A percentile compares a stretch with the other conserved stretches of the same genome.
These are phyloP conservation scores for Penicillium silybi DNA, from an alignment of 495 filamentous ascomycete species.

Conservation along the genomic window DNA sequence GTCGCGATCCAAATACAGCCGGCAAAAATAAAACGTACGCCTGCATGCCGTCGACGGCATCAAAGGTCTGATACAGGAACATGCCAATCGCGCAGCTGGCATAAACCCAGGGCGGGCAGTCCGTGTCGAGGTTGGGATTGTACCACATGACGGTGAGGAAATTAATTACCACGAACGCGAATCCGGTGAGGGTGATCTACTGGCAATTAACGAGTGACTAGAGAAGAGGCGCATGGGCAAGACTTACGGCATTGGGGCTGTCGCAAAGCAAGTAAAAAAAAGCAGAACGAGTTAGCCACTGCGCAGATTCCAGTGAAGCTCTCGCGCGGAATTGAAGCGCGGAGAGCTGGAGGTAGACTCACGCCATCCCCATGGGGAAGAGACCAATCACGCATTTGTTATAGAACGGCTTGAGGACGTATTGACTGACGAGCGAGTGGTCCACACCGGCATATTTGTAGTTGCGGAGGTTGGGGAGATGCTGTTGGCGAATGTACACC, in stretches of 20 bases:
- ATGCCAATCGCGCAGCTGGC: conserved; percentile 82
- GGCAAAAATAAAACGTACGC: conserved; percentile 53
- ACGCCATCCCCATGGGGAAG: conserved; percentile 96
- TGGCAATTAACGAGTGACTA: background rate
- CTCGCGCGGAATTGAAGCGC: background rate
- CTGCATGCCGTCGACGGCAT: conserved; percentile 93
- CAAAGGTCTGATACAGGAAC: conserved; percentile 97
- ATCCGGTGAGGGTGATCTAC: conserved; percentile 85
- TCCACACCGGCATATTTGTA: conserved; percentile 94
- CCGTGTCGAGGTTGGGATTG: conserved; percentile 86
- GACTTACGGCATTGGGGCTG: conserved; percentile 60
- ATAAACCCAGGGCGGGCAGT: conserved; percentile 95
- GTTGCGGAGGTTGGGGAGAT: conserved; percentile 77
- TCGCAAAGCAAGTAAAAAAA: conserved; percentile 14
- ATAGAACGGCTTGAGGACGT: conserved; percentile 96
- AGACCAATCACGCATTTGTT: conserved; percentile 87
- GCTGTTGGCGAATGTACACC: conserved; percentile 89
- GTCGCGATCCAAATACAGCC: background rate
- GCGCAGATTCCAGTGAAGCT: background rate
- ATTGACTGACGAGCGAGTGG: conserved; percentile 81
- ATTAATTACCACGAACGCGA: conserved; percentile 87
- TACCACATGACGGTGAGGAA: conserved; percentile 94
- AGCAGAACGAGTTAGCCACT: conserved; percentile 15
- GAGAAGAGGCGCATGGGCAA: conserved; percentile 13
- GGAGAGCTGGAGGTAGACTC: conserved; percentile 35